Percentiles rank a stretch among this genome's conserved stretches.
phyloP scores from a whole-genome alignment of 2,329 filamentous ascomycete species.

The Nemania abortiva region DNA sequence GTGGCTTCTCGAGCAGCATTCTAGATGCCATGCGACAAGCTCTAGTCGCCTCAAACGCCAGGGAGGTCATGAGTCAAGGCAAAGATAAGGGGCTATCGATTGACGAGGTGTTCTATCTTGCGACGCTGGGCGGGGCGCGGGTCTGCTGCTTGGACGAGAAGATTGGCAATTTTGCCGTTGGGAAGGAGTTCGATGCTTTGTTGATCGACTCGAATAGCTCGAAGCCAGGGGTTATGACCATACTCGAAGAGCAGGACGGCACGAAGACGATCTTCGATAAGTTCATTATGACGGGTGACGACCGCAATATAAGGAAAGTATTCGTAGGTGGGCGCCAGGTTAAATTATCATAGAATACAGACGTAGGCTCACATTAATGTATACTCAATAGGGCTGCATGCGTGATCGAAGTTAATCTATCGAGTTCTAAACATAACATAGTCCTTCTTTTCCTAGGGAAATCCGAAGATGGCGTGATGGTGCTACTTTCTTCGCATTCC shows the following conservation, averaged over 20 bases:
- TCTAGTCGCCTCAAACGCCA: constrained; percentile 65
- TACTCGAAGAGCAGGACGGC: constrained; percentile 63
- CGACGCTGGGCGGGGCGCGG: constrained; percentile 70
- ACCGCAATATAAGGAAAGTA: constrained; percentile 69
- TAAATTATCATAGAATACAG: constrained; percentile 28
- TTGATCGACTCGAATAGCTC: constrained; percentile 55
- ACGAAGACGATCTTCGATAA: constrained; percentile 67
- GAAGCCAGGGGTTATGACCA: constrained; percentile 62
- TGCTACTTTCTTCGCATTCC: too few relatives aligned
- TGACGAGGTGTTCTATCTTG: constrained; percentile 68
- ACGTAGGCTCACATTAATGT: neutral
- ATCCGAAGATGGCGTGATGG: too few relatives aligned
- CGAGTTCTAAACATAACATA: too few relatives aligned
- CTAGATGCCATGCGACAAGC: constrained; percentile 69
- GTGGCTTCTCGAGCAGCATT: constrained; percentile 71
- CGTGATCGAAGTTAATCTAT: too few relatives aligned
- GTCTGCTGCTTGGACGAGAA: constrained; percentile 66
- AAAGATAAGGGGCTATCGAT: constrained; percentile 61
- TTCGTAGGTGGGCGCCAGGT: constrained; percentile 63
- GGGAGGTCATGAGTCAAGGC: constrained; percentile 57
- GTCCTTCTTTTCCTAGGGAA: too few relatives aligned
- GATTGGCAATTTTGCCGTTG: constrained; percentile 68
- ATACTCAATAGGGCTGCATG: too few relatives aligned
- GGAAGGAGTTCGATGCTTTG: constrained; percentile 73
- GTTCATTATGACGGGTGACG: constrained; percentile 74